Evolutionary conservation across 192 early-diverging fungal genomes (phyloP), one percentile per base, ranked within the genome.

Genomic region (Diversispora eburnea): DNA sequence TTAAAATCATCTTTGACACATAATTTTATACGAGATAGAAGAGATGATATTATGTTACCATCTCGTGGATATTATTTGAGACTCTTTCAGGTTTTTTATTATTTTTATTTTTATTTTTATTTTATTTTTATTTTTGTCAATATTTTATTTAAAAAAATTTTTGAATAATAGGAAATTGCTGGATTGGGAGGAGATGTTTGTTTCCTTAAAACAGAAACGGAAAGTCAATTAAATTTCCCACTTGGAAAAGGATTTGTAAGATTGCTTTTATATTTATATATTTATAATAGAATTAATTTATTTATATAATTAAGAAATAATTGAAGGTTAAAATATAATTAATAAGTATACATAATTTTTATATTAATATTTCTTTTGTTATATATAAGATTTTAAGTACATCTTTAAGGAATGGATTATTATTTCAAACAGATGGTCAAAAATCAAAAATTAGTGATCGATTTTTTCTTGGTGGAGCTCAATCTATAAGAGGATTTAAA

Each of bases 401-500:
- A 13, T 77, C 78, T 15, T 73, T 77, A 45, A 79, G 79, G 59
- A 77, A 77, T 43, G 97, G 97, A 19, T 73, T 92, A 9, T 58
- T 97, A 67, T 84, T 86, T 65, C 83, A 88, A 4, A 66, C 92
- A 4, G 79, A 79, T 43, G 77, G 77, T n/a, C 80, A 80, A 19
- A 60, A 67, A 8, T 86, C 92, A 49, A 82, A 86, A n/a, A 79
- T 97, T 17, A 86, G 88, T 8, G 97, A 99, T 81, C 84, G 94
- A 43, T 95, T 97, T 78, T 86, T 90, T 72, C 77, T 99, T 22
- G 97, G 97, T 42, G 97, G 97, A 6, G 90, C 91, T 47, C 85
- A 87, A 55, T 91, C 90, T 25, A 82, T 99, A 9, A 85, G 97
- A 45, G 97, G 97, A 9, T 99, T 99, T 80, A 82, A 85, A 80